phyloP scores from a whole-genome alignment of 176 grass and related monocot species.

The Eragrostis curvula region DNA sequence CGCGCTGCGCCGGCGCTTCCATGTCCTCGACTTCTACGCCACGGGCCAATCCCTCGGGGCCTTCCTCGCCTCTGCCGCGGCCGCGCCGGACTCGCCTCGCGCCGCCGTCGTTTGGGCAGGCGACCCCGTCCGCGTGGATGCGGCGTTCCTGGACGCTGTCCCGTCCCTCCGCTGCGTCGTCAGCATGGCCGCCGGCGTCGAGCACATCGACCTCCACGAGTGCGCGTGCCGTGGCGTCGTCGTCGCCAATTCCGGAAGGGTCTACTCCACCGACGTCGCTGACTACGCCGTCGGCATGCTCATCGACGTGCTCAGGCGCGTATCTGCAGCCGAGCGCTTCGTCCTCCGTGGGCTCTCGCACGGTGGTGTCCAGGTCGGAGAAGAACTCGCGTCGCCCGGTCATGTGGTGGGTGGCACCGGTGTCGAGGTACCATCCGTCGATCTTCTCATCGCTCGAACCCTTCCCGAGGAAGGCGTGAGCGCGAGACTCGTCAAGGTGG shows the following conservation, averaged over 20 bases:
- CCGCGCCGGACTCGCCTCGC: slow-evolving; percentile 22
- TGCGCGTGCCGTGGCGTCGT: slow-evolving; percentile 50
- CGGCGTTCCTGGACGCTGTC: slow-evolving; percentile 22
- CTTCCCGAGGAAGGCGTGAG: too few species aligned
- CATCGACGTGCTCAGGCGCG: slow-evolving; percentile 41
- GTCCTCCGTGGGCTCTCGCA: slow-evolving; percentile 37
- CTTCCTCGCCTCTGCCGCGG: slow-evolving; percentile 29
- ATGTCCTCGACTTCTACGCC: slow-evolving; percentile 21
- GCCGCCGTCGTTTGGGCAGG: slow-evolving; percentile 26
- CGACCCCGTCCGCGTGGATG: neutral
- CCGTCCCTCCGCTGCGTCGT: slow-evolving; percentile 49
- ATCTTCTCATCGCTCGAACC: too few species aligned
- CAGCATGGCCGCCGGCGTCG: slow-evolving; percentile 42
- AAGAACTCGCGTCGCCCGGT: too few species aligned
- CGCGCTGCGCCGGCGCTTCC: slow-evolving; percentile 36
- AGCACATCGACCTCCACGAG: slow-evolving; percentile 62
- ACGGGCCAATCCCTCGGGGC: neutral
- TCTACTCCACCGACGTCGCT: slow-evolving; percentile 44
- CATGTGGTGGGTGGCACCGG: too few species aligned
- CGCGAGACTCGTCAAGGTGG: too few species aligned
- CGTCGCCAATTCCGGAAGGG: slow-evolving; percentile 48
- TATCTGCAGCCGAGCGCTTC: slow-evolving; percentile 39
- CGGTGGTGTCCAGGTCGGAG: too few species aligned
- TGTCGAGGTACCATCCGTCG: too few species aligned
- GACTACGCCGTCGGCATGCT: slow-evolving; percentile 57